Percentiles rank a stretch among this genome's conserved stretches.
Conservation (phyloP, 306 rosid species). For the Cucurbita argyrosperma region DNA sequence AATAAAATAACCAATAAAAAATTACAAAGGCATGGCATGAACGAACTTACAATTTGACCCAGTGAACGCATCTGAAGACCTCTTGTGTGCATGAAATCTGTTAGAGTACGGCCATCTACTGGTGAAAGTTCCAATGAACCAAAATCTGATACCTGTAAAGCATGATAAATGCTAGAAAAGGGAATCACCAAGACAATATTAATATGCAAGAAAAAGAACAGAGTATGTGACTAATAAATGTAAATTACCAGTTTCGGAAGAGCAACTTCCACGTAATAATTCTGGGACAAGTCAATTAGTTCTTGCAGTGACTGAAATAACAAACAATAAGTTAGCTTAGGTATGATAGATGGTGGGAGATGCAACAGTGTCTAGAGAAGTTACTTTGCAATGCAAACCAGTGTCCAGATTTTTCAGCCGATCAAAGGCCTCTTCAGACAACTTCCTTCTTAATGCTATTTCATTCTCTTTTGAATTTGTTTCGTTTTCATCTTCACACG, state of each 20-base stretch:
- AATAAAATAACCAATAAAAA: neutral
- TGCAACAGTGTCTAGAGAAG: slow-evolving; percentile 5
- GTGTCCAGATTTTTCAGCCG: slow-evolving; percentile 83
- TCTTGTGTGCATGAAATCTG: slow-evolving; percentile 98
- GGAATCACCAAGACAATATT: slow-evolving; percentile 16
- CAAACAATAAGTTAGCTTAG: slow-evolving; percentile 20
- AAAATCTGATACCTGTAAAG: slow-evolving; percentile 90
- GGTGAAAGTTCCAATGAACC: slow-evolving; percentile 97
- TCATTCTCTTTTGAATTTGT: slow-evolving; percentile 59
- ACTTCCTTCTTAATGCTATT: slow-evolving; percentile 40
- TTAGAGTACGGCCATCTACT: slow-evolving; percentile 94
- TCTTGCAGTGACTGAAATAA: slow-evolving; percentile 72
- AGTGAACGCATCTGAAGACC: slow-evolving; percentile 90
- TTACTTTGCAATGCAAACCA: slow-evolving; percentile 92
- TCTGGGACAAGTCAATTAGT: slow-evolving; percentile 53
- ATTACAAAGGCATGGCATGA: neutral
- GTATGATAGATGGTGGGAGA: slow-evolving; percentile 6
- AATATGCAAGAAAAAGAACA: slow-evolving; percentile 3
- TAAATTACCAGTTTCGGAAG: slow-evolving; percentile 90
- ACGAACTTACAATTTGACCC: slow-evolving; percentile 81
- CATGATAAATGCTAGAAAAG: slow-evolving; percentile 16
- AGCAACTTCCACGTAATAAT: slow-evolving; percentile 85
- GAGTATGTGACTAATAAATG: slow-evolving; percentile 17
- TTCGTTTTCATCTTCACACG: slow-evolving; percentile 39
- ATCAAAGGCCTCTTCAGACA: slow-evolving; percentile 65